A percentile compares a stretch with the other conserved stretches of the same genome.
These are phyloP conservation scores for Intubia oerlemansii DNA, from an alignment of 2,329 filamentous ascomycete species.

Conservation along the genomic window DNA sequence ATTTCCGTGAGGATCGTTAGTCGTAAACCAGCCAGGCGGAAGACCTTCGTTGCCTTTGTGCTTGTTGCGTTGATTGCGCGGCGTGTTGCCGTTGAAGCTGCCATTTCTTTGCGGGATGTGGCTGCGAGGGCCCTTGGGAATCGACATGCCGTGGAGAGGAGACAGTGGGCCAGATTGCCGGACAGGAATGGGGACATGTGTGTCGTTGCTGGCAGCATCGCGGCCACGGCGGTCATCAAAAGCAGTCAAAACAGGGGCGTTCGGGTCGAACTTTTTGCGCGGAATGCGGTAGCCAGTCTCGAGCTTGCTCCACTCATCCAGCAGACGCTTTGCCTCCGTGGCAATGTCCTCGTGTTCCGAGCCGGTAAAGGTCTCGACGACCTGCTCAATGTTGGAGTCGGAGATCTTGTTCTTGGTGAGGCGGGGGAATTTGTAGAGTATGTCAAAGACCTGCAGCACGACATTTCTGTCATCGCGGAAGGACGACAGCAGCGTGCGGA, in stretches of 20 bases:
- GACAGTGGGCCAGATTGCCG: conserved; percentile 2
- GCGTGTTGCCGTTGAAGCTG: conserved; percentile 17
- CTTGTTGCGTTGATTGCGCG: conserved; percentile 30
- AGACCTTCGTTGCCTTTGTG: conserved; percentile 17
- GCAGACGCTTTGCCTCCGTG: conserved; percentile 44
- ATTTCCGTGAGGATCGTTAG: conserved; percentile 47
- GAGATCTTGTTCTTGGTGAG: conserved; percentile 93
- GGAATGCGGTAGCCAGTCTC: conserved; percentile 86
- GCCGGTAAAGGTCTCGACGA: conserved; percentile 44
- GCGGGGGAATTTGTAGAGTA: conserved; percentile 72
- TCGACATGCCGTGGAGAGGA: conserved; percentile 24
- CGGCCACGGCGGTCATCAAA: conserved; percentile 42
- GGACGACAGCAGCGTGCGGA: conserved; percentile 66
- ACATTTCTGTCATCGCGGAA: conserved; percentile 85
- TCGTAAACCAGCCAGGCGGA: conserved; percentile 70
- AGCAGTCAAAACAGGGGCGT: conserved; percentile 29
- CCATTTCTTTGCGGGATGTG: conserved; percentile 32
- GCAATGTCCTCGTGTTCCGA: conserved; percentile 58
- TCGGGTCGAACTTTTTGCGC: conserved; percentile 64
- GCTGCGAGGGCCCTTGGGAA: conserved; percentile 37
- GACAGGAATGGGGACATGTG: conserved; percentile 4
- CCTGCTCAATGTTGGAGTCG: conserved; percentile 82
- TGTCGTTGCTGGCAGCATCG: conserved; percentile 18
- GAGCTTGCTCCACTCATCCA: conserved; percentile 75
- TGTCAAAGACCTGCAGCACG: conserved; percentile 70